A percentile compares a stretch with the other conserved stretches of the same genome.
phyloP scores from a whole-genome alignment of 2,329 filamentous ascomycete species.

The Chaetomium olivaceum region DNA sequence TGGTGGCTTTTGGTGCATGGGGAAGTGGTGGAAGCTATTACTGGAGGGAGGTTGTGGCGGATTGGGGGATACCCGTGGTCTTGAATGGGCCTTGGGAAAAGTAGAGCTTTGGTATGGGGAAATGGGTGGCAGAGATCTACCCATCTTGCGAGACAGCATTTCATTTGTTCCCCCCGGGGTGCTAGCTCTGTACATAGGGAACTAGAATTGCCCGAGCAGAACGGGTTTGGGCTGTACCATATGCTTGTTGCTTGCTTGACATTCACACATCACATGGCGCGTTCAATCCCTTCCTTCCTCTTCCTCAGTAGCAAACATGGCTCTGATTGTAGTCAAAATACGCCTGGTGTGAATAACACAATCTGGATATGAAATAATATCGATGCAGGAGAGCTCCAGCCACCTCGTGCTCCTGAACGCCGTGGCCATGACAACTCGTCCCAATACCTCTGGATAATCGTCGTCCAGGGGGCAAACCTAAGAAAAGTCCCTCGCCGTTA shows the following conservation, averaged over 20 bases:
- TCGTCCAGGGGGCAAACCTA: background rate
- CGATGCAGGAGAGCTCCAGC: background rate
- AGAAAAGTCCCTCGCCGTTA: background rate
- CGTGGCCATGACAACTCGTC: constrained; percentile 6
- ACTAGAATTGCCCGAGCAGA: constrained; percentile 8
- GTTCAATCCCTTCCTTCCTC: background rate
- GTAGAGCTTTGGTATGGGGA: background rate
- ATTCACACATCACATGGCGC: background rate
- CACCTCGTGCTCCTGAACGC: constrained; percentile 16
- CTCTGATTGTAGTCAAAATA: background rate
- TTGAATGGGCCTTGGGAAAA: background rate
- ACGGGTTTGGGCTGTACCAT: constrained; percentile 13
- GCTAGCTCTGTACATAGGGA: constrained; percentile 15
- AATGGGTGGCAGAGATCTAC: background rate
- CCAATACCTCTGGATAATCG: background rate
- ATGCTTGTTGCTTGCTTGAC: background rate
- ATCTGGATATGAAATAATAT: background rate
- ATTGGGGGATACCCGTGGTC: background rate
- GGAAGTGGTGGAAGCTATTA: background rate
- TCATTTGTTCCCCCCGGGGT: background rate
- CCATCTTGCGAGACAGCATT: constrained; percentile 4
- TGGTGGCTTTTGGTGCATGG: background rate
- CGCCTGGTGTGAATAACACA: background rate
- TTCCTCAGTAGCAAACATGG: background rate
- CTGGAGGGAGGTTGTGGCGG: background rate